Evolutionary conservation across 352 stramenopile genomes (phyloP), one percentile per base, ranked within the genome.

Genomic region (Lagenidium sp.): DNA sequence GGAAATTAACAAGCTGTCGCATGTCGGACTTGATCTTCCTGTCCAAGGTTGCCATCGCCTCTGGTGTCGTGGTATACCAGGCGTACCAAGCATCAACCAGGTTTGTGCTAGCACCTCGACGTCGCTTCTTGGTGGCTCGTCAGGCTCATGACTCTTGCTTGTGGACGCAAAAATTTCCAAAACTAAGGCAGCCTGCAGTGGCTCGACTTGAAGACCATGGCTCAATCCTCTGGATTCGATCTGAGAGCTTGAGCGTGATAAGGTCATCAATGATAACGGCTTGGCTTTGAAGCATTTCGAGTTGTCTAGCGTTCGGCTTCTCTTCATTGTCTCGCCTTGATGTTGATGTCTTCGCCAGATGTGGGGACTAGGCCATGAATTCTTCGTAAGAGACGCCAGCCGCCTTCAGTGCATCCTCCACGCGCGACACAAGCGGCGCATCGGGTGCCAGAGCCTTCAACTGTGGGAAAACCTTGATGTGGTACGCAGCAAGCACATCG

Each of bases 181-280:
- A 12, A 19, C 21, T 11, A 4, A 10, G 4, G 16, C 29, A 13
- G 10, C n/a, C 2, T 10, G 6, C n/a, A 18, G 7, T 10, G 29
- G 6, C 1, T 26, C 31, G 19, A 47, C 28, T 13, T 47, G 28
- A 1, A n/a, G n/a, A n/a, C n/a, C n/a, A n/a, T n/a, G 12, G 19
- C 22, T 47, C 41, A 16, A 47, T 25, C 8, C 10, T 21, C 30
- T 23, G 31, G 8, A 39, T 1, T 15, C 30, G 28, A 5, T 46
- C 25, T 23, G 20, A 31, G 29, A 40, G 11, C 15, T 6, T n/a
- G 6, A 31, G n/a, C 8, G 26, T 23, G 29, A 47, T 47, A 13
- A 47, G 31, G 20, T 39, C 19, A 18, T 47, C 41, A 47, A 46
- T 46, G 4, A 46, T 28, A 46, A 31, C 41, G 22, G 28, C 20